Evolutionary conservation across 2,329 filamentous ascomycete genomes (phyloP).

Genomic region (Pseudogymnoascus sp.): DNA sequence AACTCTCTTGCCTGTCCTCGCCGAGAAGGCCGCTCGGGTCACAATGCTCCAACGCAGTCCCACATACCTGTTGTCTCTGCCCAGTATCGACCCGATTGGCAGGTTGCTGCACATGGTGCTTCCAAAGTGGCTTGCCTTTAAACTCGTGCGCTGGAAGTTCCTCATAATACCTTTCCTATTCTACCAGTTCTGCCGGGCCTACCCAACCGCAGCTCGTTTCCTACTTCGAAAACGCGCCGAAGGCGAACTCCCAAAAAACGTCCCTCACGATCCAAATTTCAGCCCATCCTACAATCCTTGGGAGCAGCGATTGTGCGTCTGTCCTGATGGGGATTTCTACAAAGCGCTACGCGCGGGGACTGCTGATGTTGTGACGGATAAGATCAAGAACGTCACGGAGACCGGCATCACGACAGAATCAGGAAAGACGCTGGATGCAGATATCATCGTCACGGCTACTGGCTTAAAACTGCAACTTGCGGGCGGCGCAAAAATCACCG

Average conservation of each 20-base stretch:
- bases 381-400: conserved; percentile 42
- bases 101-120: conserved; percentile 26
- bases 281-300: conserved; percentile 57
- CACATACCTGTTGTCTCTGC: conserved; percentile 50
- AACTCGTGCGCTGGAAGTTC: conserved; percentile 43
- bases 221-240: conserved; percentile 40
- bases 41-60: conserved; percentile 80
- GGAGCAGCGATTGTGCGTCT: conserved; percentile 69
- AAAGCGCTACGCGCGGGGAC: conserved; percentile 38
- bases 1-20: conserved; percentile 65
- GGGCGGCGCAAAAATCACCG: conserved; percentile 41
- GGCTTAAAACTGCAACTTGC: conserved; percentile 53
- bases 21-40: conserved; percentile 54
- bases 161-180: conserved; percentile 40
- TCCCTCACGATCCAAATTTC: conserved; percentile 55
- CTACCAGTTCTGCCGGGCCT: conserved; percentile 42
- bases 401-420: conserved; percentile 34
- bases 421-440: conserved; percentile 40
- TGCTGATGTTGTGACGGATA: conserved; percentile 42
- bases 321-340: conserved; percentile 49
- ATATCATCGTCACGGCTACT: conserved; percentile 63
- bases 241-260: conserved; percentile 42
- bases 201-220: conserved; percentile 41
- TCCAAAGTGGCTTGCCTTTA: conserved; percentile 39
- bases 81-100: conserved; percentile 24